These are phyloP conservation scores for Lactarius indigo DNA, from an alignment of 768 basidiomycete genomes.

Conservation along the genomic window DNA sequence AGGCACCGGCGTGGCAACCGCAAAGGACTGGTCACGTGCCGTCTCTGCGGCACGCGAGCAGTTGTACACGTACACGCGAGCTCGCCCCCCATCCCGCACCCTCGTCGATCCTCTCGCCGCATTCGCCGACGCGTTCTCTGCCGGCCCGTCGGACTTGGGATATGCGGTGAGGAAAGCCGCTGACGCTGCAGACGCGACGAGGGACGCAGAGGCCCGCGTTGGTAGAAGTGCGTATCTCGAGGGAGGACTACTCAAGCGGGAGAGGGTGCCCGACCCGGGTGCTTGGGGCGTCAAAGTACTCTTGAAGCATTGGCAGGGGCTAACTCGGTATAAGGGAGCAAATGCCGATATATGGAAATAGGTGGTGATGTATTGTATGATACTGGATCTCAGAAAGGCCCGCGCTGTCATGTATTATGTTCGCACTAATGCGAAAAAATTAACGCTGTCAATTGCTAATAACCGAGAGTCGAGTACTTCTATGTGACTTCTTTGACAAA, in stretches of 20 bases:
- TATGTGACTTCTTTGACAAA: too few species aligned
- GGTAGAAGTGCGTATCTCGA: conserved; percentile 89
- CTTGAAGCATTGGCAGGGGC: conserved; percentile 47
- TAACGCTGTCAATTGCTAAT: too few species aligned
- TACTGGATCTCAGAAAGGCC: not conserved
- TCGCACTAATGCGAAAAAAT: too few species aligned
- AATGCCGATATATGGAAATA: too few species aligned
- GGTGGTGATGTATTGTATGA: not conserved
- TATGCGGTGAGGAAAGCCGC: conserved; percentile 58
- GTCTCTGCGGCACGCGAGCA: conserved; percentile 54
- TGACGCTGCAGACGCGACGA: conserved; percentile 71
- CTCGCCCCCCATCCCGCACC: conserved; percentile 85
- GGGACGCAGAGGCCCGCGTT: conserved; percentile 74
- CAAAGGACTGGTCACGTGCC: conserved; percentile 57
- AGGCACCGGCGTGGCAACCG: conserved; percentile 39
- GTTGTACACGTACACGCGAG: conserved; percentile 81
- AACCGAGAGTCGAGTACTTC: too few species aligned
- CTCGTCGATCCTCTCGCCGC: conserved; percentile 88
- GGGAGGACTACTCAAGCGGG: conserved; percentile 54
- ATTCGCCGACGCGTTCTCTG: conserved; percentile 54
- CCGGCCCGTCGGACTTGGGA: conserved; percentile 35
- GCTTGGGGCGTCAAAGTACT: conserved; percentile 87
- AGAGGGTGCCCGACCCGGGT: conserved; percentile 78
- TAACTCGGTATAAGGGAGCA: not conserved
- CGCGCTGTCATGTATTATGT: too few species aligned